These are phyloP conservation scores for Coemansia sp. DNA, from an alignment of 192 early-diverging fungal species.

Conservation along the genomic window DNA sequence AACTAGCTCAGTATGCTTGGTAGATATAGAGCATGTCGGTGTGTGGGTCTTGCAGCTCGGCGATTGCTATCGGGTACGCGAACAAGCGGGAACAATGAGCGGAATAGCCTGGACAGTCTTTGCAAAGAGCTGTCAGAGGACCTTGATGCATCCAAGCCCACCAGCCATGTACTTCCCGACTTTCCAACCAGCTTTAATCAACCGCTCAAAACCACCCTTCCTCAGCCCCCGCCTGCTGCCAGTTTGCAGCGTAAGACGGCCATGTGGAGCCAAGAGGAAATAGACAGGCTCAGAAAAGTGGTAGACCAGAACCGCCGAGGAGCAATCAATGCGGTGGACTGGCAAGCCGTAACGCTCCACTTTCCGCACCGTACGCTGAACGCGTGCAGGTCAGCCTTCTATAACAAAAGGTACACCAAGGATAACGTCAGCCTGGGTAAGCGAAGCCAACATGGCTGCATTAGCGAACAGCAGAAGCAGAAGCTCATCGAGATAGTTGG, in stretches of 20 bases:
- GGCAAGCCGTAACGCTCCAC: slow-evolving; percentile 1
- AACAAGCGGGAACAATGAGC: too few relatives aligned
- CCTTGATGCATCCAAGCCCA: too few relatives aligned
- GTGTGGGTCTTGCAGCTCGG: too few relatives aligned
- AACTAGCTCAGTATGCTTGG: not conserved
- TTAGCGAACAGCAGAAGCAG: not conserved
- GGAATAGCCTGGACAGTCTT: too few relatives aligned
- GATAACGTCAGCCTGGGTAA: not conserved
- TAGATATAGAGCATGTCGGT: too few relatives aligned
- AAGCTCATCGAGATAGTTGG: slow-evolving; percentile 12
- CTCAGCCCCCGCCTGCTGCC: too few relatives aligned
- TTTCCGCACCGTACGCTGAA: slow-evolving; percentile 12
- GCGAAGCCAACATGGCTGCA: too few relatives aligned
- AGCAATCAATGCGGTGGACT: not conserved
- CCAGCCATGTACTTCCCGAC: too few relatives aligned
- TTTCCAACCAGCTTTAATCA: too few relatives aligned
- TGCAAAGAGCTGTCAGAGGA: too few relatives aligned
- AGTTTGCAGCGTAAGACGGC: not conserved
- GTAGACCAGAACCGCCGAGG: slow-evolving; percentile 2
- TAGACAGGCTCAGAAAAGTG: not conserved
- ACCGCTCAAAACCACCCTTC: too few relatives aligned
- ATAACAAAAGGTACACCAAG: not conserved
- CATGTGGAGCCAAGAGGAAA: not conserved
- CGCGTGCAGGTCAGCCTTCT: not conserved
- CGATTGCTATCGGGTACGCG: too few relatives aligned